A percentile compares a stretch with the other conserved stretches of the same genome.
phyloP scores from a whole-genome alignment of 139 green algal genomes.

The Tetratostichococcus sp. region DNA sequence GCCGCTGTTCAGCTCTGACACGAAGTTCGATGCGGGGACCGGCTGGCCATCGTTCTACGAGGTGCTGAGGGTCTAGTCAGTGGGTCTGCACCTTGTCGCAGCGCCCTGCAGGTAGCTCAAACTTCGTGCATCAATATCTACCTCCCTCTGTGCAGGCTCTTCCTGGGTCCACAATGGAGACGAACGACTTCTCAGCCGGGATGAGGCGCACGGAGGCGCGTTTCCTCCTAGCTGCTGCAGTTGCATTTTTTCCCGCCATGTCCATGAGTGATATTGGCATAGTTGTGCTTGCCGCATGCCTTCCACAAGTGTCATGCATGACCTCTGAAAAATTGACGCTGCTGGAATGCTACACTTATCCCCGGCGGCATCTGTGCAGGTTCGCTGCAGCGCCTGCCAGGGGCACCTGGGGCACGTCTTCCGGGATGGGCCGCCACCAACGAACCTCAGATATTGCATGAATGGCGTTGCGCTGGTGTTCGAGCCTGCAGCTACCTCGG shows the following conservation, averaged over 20 bases:
- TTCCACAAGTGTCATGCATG: too few species aligned
- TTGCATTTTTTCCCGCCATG: neutral
- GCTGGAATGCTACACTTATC: too few species aligned
- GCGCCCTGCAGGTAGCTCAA: too few species aligned
- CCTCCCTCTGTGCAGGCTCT: slow-evolving; percentile 1
- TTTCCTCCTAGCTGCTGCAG: neutral
- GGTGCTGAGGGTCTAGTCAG: neutral
- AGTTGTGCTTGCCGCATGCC: too few species aligned
- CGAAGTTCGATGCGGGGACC: slow-evolving; percentile 61
- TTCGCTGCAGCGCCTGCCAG: slow-evolving; percentile 35
- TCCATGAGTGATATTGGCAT: too few species aligned
- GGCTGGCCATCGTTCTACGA: slow-evolving; percentile 43
- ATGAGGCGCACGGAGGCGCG: slow-evolving; percentile 46
- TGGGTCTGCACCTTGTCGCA: too few species aligned
- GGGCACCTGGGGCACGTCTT: slow-evolving; percentile 77
- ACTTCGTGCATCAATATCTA: too few species aligned
- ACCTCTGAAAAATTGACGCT: too few species aligned
- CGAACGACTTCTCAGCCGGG: slow-evolving; percentile 43
- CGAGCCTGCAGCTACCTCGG: slow-evolving; percentile 21
- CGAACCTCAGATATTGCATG: slow-evolving; percentile 81
- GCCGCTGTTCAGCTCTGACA: slow-evolving; percentile 38
- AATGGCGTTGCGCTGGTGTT: slow-evolving; percentile 75
- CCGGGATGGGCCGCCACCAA: slow-evolving; percentile 74
- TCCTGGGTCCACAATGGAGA: slow-evolving; percentile 36
- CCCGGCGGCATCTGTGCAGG: slow-evolving; percentile 29